These are phyloP conservation scores for Ammopiptanthus mongolicus DNA, from an alignment of 306 rosid genomes.

Conservation along the genomic window DNA sequence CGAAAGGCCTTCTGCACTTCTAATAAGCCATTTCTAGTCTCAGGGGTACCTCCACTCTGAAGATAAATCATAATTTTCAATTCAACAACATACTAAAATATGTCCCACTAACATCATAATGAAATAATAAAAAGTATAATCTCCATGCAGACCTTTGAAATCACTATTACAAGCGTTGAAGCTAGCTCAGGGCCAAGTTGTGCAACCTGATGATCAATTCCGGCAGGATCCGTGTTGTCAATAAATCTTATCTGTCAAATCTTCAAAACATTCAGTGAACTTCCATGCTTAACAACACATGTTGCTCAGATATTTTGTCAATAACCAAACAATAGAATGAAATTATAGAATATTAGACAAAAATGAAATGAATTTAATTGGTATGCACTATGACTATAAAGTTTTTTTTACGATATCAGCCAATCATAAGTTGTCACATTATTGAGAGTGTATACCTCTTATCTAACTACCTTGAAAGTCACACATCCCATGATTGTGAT, in stretches of 20 bases:
- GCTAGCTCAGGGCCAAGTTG: conserved; percentile 89
- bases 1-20: conserved; percentile 99
- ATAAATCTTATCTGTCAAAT: conserved; percentile 83
- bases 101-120: neutral
- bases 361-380: no score
- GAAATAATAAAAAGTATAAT: neutral
- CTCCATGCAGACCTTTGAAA: conserved; percentile 66
- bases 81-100: conserved; percentile 12
- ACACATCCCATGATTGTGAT: no score
- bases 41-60: conserved; percentile 99
- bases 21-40: conserved; percentile 89
- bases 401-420: no score
- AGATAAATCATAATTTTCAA: conserved; percentile 16
- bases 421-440: no score
- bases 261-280: conserved; percentile 10
- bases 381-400: no score
- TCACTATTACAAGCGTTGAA: conserved; percentile 88
- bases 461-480: no score
- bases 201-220: conserved; percentile 99
- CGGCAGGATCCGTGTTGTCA: conserved; percentile 99
- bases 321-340: neutral
- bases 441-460: no score
- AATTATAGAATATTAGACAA: no score
- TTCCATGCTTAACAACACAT: no score
- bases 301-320: conserved; percentile 2